phyloP scores from a whole-genome alignment of 192 early-diverging fungal genomes.

The Rhizoclosmatium sp. region DNA sequence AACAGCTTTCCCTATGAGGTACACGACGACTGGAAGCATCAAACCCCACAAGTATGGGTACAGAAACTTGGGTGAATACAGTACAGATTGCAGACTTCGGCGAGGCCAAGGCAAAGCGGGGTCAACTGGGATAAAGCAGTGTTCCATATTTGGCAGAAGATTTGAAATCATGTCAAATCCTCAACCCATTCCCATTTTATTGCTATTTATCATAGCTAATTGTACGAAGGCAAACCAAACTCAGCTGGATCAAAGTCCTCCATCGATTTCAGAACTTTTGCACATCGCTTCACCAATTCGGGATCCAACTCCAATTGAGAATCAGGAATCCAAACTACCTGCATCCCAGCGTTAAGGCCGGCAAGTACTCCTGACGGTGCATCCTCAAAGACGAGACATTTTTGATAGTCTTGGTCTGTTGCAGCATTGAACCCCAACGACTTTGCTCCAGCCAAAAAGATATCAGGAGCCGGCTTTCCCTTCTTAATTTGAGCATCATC shows the following conservation, averaged over 20 bases:
- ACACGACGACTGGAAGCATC: background rate
- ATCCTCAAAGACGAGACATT: constrained; percentile 92
- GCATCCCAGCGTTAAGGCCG: constrained; percentile 82
- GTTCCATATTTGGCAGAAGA: no score
- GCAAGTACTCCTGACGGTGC: constrained; percentile 83
- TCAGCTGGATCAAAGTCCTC: constrained; percentile 53
- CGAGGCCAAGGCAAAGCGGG: background rate
- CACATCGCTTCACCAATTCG: constrained; percentile 1
- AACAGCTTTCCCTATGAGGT: background rate
- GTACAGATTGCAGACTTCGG: background rate
- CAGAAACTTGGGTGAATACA: background rate
- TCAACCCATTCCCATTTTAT: no score
- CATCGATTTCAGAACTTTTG: constrained; percentile 35
- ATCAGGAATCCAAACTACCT: constrained; percentile 91
- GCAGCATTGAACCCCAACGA: constrained; percentile 53
- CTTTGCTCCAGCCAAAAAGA: constrained; percentile 80
- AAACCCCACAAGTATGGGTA: background rate
- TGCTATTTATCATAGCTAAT: no score
- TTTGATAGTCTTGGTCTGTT: constrained; percentile 28
- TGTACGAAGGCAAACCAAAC: constrained; percentile 49
- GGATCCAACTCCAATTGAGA: constrained; percentile 38
- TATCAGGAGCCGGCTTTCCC: constrained; percentile 92
- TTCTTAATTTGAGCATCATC: constrained; percentile 80
- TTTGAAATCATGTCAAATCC: no score
- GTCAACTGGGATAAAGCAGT: background rate